Conservation (phyloP, 768 basidiomycete species). For the Cubamyces lactineus region DNA sequence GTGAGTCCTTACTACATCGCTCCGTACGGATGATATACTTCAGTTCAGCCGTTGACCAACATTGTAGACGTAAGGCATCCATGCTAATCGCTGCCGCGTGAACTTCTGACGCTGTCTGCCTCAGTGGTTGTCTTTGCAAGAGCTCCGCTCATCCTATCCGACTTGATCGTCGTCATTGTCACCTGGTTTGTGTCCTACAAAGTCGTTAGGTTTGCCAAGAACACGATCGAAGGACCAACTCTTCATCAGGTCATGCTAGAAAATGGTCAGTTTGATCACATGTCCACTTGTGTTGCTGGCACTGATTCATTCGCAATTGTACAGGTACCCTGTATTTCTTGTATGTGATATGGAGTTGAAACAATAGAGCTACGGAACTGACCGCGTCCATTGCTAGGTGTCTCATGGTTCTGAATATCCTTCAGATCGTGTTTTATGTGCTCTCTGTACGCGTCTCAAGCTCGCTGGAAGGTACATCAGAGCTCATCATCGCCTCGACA, state of each 20-base stretch:
- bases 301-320: not conserved
- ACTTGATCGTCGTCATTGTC: not conserved
- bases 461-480: not conserved
- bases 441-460: not conserved
- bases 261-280: not conserved
- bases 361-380: too few relatives aligned
- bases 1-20: too few relatives aligned
- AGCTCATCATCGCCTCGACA: not conserved
- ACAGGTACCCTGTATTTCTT: not conserved
- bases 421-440: not conserved
- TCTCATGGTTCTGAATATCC: not conserved
- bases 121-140: not conserved
- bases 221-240: not conserved
- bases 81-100: too few relatives aligned
- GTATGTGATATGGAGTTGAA: not conserved
- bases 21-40: too few relatives aligned
- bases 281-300: not conserved
- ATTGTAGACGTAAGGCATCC: too few relatives aligned
- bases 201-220: not conserved
- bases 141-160: not conserved
- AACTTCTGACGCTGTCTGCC: too few relatives aligned
- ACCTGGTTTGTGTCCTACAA: not conserved
- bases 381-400: not conserved
- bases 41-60: too few relatives aligned
- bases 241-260: not conserved